Evolutionary conservation across 208 protist genomes (phyloP).

Genomic region (Histomonas meleagridis): DNA sequence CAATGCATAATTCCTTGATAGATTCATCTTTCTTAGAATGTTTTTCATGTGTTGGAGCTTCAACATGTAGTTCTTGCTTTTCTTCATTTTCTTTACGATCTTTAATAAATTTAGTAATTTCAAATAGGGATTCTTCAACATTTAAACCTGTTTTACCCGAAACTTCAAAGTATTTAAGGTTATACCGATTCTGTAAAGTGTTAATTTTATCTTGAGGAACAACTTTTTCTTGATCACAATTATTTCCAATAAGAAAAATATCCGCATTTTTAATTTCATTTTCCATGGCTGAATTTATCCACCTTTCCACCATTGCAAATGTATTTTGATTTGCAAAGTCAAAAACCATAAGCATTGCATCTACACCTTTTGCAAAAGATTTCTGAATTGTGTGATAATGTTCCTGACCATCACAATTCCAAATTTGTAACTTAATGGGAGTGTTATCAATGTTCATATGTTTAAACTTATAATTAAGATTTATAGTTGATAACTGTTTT

Average conservation of each 20-base stretch:
- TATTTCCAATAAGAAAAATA: constrained; percentile 8
- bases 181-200: background rate
- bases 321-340: background rate
- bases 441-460: too few relatives aligned
- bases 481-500: background rate
- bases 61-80: too few relatives aligned
- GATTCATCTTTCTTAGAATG: too few relatives aligned
- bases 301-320: background rate
- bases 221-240: background rate
- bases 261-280: background rate
- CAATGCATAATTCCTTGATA: too few relatives aligned
- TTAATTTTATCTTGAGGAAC: background rate
- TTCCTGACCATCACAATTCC: background rate
- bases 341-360: background rate
- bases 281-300: background rate
- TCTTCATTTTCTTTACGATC: background rate
- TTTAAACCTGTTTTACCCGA: background rate
- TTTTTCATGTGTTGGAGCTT: background rate
- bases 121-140: background rate
- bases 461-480: background rate
- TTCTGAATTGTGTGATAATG: background rate
- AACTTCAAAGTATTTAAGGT: background rate
- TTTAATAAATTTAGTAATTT: background rate
- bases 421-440: background rate
- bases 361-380: background rate